Conservation (phyloP, 192 early-diverging fungal genomes). For the Glomus cerebriforme region DNA sequence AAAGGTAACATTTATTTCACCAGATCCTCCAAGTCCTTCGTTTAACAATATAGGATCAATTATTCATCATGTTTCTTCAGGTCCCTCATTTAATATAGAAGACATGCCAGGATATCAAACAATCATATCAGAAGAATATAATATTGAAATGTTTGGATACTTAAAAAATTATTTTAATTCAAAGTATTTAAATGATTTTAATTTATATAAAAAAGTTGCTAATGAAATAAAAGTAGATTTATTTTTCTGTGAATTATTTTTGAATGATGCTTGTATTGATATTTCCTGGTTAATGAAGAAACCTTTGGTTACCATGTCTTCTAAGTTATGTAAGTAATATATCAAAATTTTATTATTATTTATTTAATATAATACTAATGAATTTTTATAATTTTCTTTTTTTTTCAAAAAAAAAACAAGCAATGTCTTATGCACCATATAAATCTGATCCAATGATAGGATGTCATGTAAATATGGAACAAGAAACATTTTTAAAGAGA, state of each 20-base stretch:
- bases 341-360: neutral
- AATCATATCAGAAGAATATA: conserved; percentile 3
- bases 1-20: conserved; percentile 9
- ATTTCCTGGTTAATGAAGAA: conserved; percentile 22
- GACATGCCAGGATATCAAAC: neutral
- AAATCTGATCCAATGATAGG: conserved; percentile 17
- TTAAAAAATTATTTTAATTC: neutral
- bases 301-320: conserved; percentile 1
- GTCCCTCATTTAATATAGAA: neutral
- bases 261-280: conserved; percentile 18
- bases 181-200: conserved; percentile 4
- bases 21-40: neutral
- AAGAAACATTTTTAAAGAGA: conserved; percentile 15
- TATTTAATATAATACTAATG: neutral
- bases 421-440: neutral
- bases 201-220: conserved; percentile 2
- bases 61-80: neutral
- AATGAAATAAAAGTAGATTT: conserved; percentile 1
- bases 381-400: neutral
- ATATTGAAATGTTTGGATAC: neutral
- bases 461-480: conserved; percentile 27
- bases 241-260: conserved; percentile 10
- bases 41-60: no score
- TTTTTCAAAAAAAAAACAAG: neutral
- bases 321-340: conserved; percentile 4